These are phyloP conservation scores for Silene latifolia DNA, from an alignment of 148 eudicot species.

Conservation along the genomic window DNA sequence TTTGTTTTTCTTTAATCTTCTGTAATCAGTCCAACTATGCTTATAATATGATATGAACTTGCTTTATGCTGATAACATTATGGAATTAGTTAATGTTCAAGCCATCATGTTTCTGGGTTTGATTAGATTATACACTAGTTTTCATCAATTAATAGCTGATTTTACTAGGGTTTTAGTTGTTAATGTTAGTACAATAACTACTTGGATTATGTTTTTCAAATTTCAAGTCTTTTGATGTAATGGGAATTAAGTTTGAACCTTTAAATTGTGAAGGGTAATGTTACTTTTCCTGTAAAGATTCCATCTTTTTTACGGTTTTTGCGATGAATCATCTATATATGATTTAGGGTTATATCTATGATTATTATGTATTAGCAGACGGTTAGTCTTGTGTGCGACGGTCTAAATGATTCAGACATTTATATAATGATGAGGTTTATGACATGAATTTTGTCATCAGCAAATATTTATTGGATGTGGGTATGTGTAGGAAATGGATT, in stretches of 20 bases:
- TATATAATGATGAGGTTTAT: too few relatives aligned
- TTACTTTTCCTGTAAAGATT: background rate
- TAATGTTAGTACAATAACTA: background rate
- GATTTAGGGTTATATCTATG: background rate
- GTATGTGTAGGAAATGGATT: conserved; percentile 34
- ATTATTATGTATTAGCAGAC: background rate
- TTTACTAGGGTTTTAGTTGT: background rate
- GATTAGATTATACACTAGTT: background rate
- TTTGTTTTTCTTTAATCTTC: too few relatives aligned
- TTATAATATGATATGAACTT: too few relatives aligned
- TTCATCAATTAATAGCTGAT: background rate
- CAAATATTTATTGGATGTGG: background rate
- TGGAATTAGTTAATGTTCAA: background rate
- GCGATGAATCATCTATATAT: background rate
- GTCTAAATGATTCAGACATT: too few relatives aligned
- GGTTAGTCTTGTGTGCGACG: too few relatives aligned
- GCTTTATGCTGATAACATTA: background rate
- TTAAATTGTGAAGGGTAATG: background rate
- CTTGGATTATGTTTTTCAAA: too few relatives aligned
- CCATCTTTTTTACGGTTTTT: background rate
- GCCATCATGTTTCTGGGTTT: background rate
- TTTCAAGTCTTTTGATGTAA: conserved; percentile 1
- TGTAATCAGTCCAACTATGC: too few relatives aligned
- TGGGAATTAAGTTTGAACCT: too few relatives aligned
- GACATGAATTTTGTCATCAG: too few relatives aligned